A percentile compares a stretch with the other conserved stretches of the same genome.
Conservation (phyloP, 2,329 filamentous ascomycete genomes). For the Botryosphaeria dothidea region DNA sequence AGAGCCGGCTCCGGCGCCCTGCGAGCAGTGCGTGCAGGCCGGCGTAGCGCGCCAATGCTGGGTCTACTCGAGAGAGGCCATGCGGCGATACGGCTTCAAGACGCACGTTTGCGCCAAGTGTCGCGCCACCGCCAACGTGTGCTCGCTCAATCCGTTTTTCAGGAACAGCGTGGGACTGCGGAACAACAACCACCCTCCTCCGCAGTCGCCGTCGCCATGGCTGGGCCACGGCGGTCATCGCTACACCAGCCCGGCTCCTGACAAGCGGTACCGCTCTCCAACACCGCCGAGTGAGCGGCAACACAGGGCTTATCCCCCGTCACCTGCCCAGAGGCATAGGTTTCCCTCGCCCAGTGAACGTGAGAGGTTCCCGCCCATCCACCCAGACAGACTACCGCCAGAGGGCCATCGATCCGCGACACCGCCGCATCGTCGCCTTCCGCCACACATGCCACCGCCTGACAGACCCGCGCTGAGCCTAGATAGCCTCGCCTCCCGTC, state of each 20-base stretch:
- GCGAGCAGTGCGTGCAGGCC: conserved; percentile 1
- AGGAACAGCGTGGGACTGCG: conserved; percentile 5
- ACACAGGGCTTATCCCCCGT: background rate
- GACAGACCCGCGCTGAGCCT: background rate
- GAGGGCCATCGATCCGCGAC: background rate
- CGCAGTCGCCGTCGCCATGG: background rate
- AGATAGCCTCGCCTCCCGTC: background rate
- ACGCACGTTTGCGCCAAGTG: conserved; percentile 10
- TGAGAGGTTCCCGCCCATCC: background rate
- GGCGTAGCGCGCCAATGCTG: background rate
- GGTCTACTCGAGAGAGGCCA: conserved; percentile 8
- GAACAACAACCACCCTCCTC: background rate
- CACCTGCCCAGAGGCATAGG: background rate
- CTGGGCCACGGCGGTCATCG: background rate
- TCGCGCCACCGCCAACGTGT: conserved; percentile 4
- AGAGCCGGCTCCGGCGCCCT: background rate
- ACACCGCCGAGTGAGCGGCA: conserved; percentile 1
- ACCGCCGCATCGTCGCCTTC: background rate
- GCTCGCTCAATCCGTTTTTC: conserved; percentile 12
- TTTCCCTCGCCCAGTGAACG: background rate
- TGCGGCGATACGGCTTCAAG: conserved; percentile 13
- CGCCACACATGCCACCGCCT: background rate
- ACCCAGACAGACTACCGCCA: background rate
- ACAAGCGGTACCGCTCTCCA: background rate
- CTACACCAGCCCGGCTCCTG: background rate